Base-by-base conservation (phyloP, 768 basidiomycete species). In the Russula earlei region DNA sequence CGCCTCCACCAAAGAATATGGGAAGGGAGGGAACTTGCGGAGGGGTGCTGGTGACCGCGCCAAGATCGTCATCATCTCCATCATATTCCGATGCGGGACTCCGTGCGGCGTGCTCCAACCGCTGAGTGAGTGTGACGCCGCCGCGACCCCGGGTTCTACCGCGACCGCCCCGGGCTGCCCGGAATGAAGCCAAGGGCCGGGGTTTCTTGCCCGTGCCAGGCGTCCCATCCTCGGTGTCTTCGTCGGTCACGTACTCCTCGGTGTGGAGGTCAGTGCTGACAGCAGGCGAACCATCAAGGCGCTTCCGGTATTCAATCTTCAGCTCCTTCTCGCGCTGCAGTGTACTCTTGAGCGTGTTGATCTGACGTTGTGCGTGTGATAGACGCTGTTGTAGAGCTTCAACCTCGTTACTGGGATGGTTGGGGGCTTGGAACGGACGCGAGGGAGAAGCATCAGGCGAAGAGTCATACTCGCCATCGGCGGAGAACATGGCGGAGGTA, bases 291-390 rank as follows among this genome's bases (percentile, higher is more conserved):
- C 77, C 76, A 24, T 85, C 69, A 65, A 75, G 76, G 54, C 82
- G 73, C 64, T 72, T 74, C 55, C 62, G 59, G 46, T 81, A 80
- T 52, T 85, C 84, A 66, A 90, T 79, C 33, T 85, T 80, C 53
- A 83, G 72, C 72, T 89, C 85, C 71, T 91, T 92, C 77, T 93
- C 91, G 56, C 90, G 77, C 64, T 82, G 81, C 50, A 93, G 67
- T 0, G 84, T 83, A 46, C 84, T 80, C 65, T 89, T 87, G 58
- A 93, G 79, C 15, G 90, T 91, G 59, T 75, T 78, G 64, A 93
- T 84, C 65, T 91, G 90, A 57, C 91, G 75, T 67, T 93, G 89
- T 4, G 91, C 87, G 68, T 92, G 90, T 11, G 88, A 85, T 34
- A 93, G 75, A 25, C 84, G 77, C 65, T 91, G 85, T 57, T 90